Conservation (phyloP, 805 yeast genomes). For the Monosporozyma siamensis region DNA sequence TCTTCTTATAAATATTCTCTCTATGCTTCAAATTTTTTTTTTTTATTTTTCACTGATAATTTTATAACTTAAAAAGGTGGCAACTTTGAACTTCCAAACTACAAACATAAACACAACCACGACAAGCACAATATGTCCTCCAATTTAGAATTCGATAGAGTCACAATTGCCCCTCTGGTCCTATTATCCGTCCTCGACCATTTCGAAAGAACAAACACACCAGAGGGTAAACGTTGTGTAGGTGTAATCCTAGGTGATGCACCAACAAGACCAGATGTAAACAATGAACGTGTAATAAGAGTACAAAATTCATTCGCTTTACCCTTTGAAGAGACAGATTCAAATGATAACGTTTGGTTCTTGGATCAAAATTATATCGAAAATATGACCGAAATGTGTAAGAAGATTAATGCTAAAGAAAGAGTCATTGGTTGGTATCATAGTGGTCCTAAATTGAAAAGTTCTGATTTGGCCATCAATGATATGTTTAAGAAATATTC, state of each 20-base stretch:
- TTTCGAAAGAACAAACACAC: constrained; percentile 75
- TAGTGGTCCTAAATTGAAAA: constrained; percentile 85
- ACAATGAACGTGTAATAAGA: constrained; percentile 34
- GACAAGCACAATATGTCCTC: constrained; percentile 4
- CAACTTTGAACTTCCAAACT: neutral
- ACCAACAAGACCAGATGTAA: constrained; percentile 9
- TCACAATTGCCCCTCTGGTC: constrained; percentile 92
- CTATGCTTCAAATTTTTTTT: too few species aligned
- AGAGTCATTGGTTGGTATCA: constrained; percentile 98
- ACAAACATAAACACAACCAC: neutral
- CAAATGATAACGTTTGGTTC: constrained; percentile 89
- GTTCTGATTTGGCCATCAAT: constrained; percentile 84
- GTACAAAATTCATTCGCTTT: constrained; percentile 93
- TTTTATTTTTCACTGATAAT: too few species aligned
- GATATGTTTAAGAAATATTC: constrained; percentile 81
- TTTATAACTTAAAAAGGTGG: neutral
- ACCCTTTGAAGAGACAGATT: constrained; percentile 96
- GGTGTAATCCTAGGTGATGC: constrained; percentile 87
- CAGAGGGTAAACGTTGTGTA: constrained; percentile 71
- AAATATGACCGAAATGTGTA: constrained; percentile 95
- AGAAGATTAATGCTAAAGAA: constrained; percentile 95
- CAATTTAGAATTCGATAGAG: constrained; percentile 38
- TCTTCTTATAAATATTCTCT: neutral
- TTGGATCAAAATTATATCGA: constrained; percentile 94
- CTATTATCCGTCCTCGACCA: constrained; percentile 92